Evolutionary conservation across 2,329 filamentous ascomycete genomes (phyloP), one percentile per base, ranked within the genome.

Genomic region (Cercospora sp.): DNA sequence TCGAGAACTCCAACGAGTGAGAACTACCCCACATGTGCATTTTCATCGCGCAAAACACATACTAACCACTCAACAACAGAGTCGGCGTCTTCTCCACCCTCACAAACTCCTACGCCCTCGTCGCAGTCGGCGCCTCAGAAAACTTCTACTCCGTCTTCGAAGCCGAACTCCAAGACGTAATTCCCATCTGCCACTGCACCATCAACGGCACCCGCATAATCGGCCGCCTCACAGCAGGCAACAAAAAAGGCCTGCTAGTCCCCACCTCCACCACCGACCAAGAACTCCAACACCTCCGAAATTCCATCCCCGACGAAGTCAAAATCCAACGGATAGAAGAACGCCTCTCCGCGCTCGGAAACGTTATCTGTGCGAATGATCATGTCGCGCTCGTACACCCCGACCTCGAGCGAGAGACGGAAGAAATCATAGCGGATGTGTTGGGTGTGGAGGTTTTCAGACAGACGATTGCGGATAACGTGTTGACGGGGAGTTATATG

Each of bases 131-230:
- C 78, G 94, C 92, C 76, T 97, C 93, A 78, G 94, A 97, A 86
- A 98, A 98, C 88, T 99, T 99, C 83, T 98, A 98, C 89, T 93
- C 92, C 85, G 88, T 98, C 80, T 98, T 99, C 84, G 95, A 99
- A 86, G 90, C 94, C 71, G 95, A 99, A 85, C 87, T 99, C 70
- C 93, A 97, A 85, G 95, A 98, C 84, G 89, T 97, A 71, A 94
- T 99, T 76, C 95, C 95, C 74, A 97, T 97, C 81, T 95, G 93
- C 82, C 92, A 95, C 83, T 94, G 93, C 75, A 97, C 94, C 67
- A 98, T 99, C 80, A 94, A 94, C 71, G 95, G 95, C 75, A 98
- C 94, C 45, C 89, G 95, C 77, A 99, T 99, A 81, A 91, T 99
- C 78, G 95, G 95, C 68, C 90, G 95, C 75, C 87, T 99, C 83